Conservation (phyloP, 495 filamentous ascomycete species). For the Neurospora sp. region DNA sequence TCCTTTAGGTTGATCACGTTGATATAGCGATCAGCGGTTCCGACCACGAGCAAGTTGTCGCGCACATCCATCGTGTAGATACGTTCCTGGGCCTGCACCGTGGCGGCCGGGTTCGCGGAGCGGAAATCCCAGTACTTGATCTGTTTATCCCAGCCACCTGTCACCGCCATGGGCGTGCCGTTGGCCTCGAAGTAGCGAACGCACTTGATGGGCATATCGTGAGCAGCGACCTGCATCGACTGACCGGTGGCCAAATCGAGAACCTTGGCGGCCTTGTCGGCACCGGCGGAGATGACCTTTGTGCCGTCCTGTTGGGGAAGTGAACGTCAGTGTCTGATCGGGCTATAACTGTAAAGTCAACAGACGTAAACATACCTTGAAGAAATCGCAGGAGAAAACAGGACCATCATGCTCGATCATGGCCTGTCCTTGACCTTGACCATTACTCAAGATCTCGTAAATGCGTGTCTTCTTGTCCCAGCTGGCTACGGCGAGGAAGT, state of each 20-base stretch:
- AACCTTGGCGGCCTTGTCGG: slow-evolving; percentile 74
- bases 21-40: slow-evolving; percentile 84
- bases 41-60: slow-evolving; percentile 75
- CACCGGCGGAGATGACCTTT: slow-evolving; percentile 72
- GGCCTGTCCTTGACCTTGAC: slow-evolving; percentile 60
- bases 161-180: slow-evolving; percentile 58
- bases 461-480: slow-evolving; percentile 92
- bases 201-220: slow-evolving; percentile 70
- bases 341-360: not conserved
- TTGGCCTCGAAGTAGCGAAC: slow-evolving; percentile 63
- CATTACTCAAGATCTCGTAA: slow-evolving; percentile 67
- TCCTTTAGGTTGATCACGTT: slow-evolving; percentile 80
- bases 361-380: slow-evolving; percentile 48
- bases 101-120: slow-evolving; percentile 45
- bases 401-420: slow-evolving; percentile 64
- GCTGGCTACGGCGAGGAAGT: slow-evolving; percentile 72
- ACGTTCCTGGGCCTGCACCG: slow-evolving; percentile 63
- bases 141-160: slow-evolving; percentile 92
- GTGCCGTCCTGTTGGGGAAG: slow-evolving; percentile 37
- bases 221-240: slow-evolving; percentile 55
- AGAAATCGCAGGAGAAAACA: slow-evolving; percentile 68
- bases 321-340: not conserved
- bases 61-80: slow-evolving; percentile 85
- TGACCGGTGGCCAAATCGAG: slow-evolving; percentile 55
- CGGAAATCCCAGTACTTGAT: slow-evolving; percentile 94